Percentiles rank a stretch among this genome's conserved stretches.
Conservation (phyloP, 208 protist species). For the Wallacemonas collosoma region DNA sequence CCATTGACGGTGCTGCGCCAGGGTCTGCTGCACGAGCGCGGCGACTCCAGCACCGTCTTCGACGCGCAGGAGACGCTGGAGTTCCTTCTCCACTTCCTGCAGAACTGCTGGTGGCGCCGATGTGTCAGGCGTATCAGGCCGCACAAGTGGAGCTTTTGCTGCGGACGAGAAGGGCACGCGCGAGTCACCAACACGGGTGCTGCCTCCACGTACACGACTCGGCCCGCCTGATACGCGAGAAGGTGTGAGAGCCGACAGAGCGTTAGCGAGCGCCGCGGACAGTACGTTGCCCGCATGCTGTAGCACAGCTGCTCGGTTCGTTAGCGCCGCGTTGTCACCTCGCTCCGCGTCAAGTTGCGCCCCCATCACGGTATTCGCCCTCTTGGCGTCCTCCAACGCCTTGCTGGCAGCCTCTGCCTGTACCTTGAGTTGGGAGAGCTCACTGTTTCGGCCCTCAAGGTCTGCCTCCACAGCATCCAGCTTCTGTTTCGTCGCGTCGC, state of each 20-base stretch:
- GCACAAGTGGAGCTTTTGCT: too few relatives aligned
- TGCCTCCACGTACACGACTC: not conserved
- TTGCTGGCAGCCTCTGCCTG: not conserved
- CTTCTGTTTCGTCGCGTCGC: not conserved
- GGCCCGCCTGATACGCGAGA: not conserved
- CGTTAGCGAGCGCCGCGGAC: conserved; percentile 22
- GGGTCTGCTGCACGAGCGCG: conserved; percentile 24
- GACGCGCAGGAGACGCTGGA: conserved; percentile 57
- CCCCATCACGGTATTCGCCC: conserved; percentile 1
- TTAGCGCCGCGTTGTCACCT: conserved; percentile 2
- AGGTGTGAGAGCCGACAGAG: conserved; percentile 9
- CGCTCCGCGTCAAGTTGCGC: conserved; percentile 1
- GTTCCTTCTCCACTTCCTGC: conserved; percentile 25
- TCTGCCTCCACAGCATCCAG: conserved; percentile 11
- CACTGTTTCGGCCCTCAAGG: not conserved
- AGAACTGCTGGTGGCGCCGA: not conserved
- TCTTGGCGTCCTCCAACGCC: not conserved
- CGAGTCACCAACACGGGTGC: not conserved
- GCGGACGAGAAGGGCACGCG: not conserved
- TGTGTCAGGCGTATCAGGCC: not conserved
- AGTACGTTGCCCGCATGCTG: conserved; percentile 42
- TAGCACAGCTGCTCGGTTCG: conserved; percentile 18
- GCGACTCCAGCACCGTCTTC: conserved; percentile 40
- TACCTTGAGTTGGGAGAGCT: not conserved
- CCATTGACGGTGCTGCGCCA: conserved; percentile 29